phyloP scores from a whole-genome alignment of 1,284 basidiomycete species.

The Boletellus sp. region DNA sequence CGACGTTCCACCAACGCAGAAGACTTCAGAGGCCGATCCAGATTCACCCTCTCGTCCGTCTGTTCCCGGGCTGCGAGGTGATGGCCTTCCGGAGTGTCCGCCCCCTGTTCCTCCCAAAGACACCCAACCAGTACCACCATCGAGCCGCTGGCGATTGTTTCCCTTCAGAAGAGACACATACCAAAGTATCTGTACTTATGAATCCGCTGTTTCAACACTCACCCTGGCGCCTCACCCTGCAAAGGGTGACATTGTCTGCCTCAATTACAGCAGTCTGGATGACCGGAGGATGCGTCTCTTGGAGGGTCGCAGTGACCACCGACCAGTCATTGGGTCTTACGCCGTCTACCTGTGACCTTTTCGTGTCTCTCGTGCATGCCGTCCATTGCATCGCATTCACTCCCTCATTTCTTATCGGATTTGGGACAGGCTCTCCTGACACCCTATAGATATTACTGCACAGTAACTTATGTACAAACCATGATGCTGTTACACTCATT shows the following conservation, averaged over 20 bases:
- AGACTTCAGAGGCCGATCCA: conserved; percentile 3
- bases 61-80: conserved; percentile 8
- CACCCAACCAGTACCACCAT: conserved; percentile 22
- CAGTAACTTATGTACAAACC: conserved; percentile 16
- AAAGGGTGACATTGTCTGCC: conserved; percentile 65
- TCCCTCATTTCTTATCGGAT: conserved; percentile 1
- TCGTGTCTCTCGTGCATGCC: conserved; percentile 8
- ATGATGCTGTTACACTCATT: conserved; percentile 9
- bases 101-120: conserved; percentile 33
- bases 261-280: conserved; percentile 71
- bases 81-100: conserved; percentile 20
- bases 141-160: conserved; percentile 57
- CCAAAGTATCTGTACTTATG: conserved; percentile 29
- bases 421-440: conserved; percentile 11
- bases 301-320: conserved; percentile 75
- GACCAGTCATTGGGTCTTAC: conserved; percentile 77
- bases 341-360: conserved; percentile 50
- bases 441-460: conserved; percentile 17
- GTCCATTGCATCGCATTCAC: conserved; percentile 10
- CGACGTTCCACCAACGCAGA: conserved; percentile 5
- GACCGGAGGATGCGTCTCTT: conserved; percentile 72
- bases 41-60: conserved; percentile 10
- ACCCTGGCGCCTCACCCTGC: conserved; percentile 31
- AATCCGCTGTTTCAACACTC: conserved; percentile 23
- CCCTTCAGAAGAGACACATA: conserved; percentile 44